phyloP scores from a whole-genome alignment of 192 early-diverging fungal species.

The Backusella macrospora region DNA sequence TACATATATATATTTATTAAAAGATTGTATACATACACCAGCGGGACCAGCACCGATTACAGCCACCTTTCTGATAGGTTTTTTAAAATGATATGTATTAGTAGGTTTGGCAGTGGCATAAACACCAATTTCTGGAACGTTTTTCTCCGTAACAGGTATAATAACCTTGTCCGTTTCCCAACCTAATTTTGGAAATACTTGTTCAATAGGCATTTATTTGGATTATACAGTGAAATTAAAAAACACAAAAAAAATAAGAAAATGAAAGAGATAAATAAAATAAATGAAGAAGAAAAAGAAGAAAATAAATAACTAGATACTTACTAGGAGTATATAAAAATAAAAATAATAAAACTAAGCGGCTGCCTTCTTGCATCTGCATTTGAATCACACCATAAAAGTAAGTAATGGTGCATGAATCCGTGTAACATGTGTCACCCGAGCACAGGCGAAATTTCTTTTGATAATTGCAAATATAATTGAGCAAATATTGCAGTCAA shows the following conservation, averaged over 20 bases:
- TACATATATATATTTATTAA: background rate
- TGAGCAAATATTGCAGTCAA: constrained; percentile 9
- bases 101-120: background rate
- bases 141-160: background rate
- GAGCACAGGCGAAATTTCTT: background rate
- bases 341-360: no score
- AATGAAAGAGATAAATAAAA: no score
- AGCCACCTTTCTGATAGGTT: constrained; percentile 21
- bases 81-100: background rate
- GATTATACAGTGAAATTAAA: background rate
- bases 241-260: no score
- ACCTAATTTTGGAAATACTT: background rate
- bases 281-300: no score
- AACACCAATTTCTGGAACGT: background rate
- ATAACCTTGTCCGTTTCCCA: constrained; percentile 1
- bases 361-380: no score
- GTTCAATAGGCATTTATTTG: background rate
- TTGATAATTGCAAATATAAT: background rate
- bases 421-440: background rate
- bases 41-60: constrained; percentile 36
- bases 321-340: no score
- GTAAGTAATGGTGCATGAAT: background rate
- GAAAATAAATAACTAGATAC: no score
- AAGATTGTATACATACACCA: constrained; percentile 16
- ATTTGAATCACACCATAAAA: background rate